Evolutionary conservation across 2,329 filamentous ascomycete genomes (phyloP).

Genomic region (Beauveria caledonica): DNA sequence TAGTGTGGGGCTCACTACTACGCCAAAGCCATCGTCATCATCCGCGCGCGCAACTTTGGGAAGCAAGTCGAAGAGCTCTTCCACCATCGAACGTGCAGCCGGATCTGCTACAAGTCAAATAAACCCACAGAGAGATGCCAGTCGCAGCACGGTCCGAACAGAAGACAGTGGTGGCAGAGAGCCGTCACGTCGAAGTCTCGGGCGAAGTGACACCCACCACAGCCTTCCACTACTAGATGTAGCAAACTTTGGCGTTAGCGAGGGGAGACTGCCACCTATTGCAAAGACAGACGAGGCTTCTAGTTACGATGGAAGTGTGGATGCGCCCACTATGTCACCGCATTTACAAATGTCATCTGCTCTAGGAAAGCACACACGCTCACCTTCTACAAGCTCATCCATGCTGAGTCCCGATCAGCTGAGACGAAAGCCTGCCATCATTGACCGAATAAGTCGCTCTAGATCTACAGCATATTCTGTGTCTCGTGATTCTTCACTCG

Average conservation of each 20-base stretch:
- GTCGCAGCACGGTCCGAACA: constrained; percentile 31
- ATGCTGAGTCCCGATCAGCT: constrained; percentile 30
- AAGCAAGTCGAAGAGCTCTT: constrained; percentile 35
- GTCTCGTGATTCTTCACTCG: constrained; percentile 52
- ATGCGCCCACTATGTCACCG: constrained; percentile 25
- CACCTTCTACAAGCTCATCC: constrained; percentile 26
- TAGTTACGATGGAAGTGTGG: constrained; percentile 37
- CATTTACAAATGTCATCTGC: constrained; percentile 20
- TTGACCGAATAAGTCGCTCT: constrained; percentile 45
- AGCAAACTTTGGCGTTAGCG: constrained; percentile 31
- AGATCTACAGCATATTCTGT: constrained; percentile 33
- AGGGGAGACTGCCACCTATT: constrained; percentile 26
- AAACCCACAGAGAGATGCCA: constrained; percentile 42
- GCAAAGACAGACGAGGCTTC: constrained; percentile 35
- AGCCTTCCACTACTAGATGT: constrained; percentile 28
- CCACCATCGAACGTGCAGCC: constrained; percentile 35
- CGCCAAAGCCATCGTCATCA: constrained; percentile 33
- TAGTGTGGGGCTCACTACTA: constrained; percentile 33
- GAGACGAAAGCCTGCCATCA: constrained; percentile 40
- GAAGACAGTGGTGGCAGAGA: constrained; percentile 36
- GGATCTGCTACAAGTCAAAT: constrained; percentile 42
- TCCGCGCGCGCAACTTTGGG: constrained; percentile 30
- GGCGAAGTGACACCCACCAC: constrained; percentile 33
- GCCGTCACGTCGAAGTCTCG: constrained; percentile 32
- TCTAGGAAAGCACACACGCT: constrained; percentile 28